phyloP scores from a whole-genome alignment of 257 asterid species.

The Nyctanthes arbortristis region DNA sequence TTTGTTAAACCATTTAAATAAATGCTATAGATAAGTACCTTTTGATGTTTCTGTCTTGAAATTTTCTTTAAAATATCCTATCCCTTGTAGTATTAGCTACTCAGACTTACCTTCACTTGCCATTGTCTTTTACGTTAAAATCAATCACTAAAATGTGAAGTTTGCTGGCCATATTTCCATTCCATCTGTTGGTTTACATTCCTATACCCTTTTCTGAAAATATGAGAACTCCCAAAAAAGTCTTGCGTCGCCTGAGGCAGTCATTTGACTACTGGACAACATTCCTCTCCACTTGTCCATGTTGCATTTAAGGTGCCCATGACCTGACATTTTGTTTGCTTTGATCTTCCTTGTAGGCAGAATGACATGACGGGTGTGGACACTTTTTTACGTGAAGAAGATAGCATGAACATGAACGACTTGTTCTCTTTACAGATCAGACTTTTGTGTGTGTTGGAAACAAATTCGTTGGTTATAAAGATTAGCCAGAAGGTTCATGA shows the following conservation, averaged over 20 bases:
- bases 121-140: not conserved
- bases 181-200: not conserved
- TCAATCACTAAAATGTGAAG: slow-evolving; percentile 3
- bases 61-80: not conserved
- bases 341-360: slow-evolving; percentile 60
- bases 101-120: not conserved
- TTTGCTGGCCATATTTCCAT: not conserved
- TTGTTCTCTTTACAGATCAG: slow-evolving; percentile 60
- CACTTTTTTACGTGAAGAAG: slow-evolving; percentile 34
- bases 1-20: not conserved
- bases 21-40: not conserved
- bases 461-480: slow-evolving; percentile 52
- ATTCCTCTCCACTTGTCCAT: slow-evolving; percentile 1
- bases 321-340: slow-evolving; percentile 27
- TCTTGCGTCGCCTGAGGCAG: slow-evolving; percentile 2
- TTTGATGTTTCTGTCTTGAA: not conserved
- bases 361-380: slow-evolving; percentile 44
- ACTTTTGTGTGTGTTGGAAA: slow-evolving; percentile 41
- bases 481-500: slow-evolving; percentile 58
- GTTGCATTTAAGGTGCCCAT: slow-evolving; percentile 13
- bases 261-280: slow-evolving; percentile 12
- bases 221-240: slow-evolving; percentile 12
- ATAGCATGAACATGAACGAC: slow-evolving; percentile 38
- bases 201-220: not conserved
- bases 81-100: slow-evolving; percentile 13